Evolutionary conservation across 352 stramenopile genomes (phyloP).

Genomic region (Pythium phragmiticola): DNA sequence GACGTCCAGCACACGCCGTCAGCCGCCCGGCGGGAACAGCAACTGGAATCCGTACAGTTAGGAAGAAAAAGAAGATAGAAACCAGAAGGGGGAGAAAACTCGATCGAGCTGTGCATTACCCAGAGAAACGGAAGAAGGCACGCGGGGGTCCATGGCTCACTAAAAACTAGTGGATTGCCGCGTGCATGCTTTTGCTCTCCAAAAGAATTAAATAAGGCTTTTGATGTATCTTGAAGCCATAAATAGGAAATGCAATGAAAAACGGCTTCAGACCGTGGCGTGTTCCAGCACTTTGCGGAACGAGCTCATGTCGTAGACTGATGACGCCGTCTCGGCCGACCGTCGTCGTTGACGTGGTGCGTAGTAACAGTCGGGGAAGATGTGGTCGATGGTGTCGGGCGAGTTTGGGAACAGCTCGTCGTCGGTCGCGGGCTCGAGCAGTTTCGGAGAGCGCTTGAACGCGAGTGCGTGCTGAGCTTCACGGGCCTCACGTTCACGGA

Average conservation of each 20-base stretch:
- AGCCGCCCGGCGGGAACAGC: conserved; percentile 58
- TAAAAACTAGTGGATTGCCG: neutral
- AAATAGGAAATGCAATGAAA: neutral
- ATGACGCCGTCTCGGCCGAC: conserved; percentile 20
- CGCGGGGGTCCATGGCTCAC: neutral
- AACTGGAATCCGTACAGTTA: conserved; percentile 60
- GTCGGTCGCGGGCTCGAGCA: conserved; percentile 21
- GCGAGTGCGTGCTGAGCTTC: conserved; percentile 18
- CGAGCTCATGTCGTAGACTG: conserved; percentile 44
- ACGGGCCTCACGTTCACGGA: conserved; percentile 19
- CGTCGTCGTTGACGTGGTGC: conserved; percentile 1
- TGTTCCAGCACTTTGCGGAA: conserved; percentile 43
- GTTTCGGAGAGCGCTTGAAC: conserved; percentile 20
- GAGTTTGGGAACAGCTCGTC: conserved; percentile 37
- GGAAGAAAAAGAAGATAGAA: neutral
- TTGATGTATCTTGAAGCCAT: conserved; percentile 3
- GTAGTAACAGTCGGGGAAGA: conserved; percentile 24
- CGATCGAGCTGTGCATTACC: neutral
- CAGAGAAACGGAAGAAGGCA: neutral
- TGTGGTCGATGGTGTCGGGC: conserved; percentile 33
- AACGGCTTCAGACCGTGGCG: conserved; percentile 1
- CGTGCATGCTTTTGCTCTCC: neutral
- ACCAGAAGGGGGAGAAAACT: neutral
- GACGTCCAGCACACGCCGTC: conserved; percentile 31
- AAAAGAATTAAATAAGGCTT: neutral